These are phyloP conservation scores for Mrakia hoshinonis DNA, from an alignment of 768 basidiomycete species.

Conservation along the genomic window DNA sequence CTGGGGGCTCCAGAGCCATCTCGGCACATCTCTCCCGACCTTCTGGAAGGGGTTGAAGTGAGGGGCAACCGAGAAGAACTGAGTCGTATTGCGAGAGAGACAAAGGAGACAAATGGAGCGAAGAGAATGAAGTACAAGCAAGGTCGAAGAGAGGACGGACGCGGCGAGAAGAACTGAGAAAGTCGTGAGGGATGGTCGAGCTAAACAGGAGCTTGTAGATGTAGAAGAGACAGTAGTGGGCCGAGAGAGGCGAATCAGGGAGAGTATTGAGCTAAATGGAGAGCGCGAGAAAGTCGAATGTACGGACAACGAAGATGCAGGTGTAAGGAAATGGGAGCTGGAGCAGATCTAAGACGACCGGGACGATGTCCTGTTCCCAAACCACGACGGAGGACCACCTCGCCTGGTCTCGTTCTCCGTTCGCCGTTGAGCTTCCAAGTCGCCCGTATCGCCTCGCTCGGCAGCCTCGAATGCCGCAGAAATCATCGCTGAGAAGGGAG, in stretches of 20 bases:
- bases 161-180: too few species aligned
- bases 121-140: not conserved
- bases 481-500: slow-evolving; percentile 17
- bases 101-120: not conserved
- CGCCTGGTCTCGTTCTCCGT: not conserved
- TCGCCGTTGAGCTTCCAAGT: not conserved
- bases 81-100: not conserved
- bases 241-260: too few species aligned
- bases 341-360: not conserved
- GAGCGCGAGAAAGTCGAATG: too few species aligned
- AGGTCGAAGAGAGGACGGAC: not conserved
- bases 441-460: slow-evolving; percentile 10
- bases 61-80: not conserved
- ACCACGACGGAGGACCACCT: not conserved
- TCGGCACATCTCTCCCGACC: too few species aligned
- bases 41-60: not conserved
- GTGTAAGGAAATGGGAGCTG: not conserved
- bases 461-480: slow-evolving; percentile 28
- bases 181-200: not conserved
- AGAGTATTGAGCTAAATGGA: not conserved
- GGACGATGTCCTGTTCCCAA: not conserved
- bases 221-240: too few species aligned
- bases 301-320: not conserved
- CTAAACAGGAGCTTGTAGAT: too few species aligned
- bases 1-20: too few species aligned